phyloP scores from a whole-genome alignment of 306 rosid species.

The Begonia loranthoides region DNA sequence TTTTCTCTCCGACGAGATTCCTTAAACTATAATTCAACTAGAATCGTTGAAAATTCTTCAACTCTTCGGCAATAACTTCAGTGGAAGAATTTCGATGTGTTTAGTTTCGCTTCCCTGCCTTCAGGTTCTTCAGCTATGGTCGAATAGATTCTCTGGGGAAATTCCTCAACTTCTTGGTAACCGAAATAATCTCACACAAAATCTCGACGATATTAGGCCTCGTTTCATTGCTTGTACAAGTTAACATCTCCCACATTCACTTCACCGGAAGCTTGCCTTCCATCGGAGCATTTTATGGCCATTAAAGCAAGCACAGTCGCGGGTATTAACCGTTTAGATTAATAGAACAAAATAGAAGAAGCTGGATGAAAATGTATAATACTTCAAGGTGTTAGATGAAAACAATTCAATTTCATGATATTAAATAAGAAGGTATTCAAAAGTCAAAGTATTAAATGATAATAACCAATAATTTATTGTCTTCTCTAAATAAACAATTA shows the following conservation, averaged over 20 bases:
- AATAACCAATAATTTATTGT: too few relatives aligned
- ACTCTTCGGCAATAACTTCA: constrained; percentile 63
- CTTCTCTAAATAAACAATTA: too few relatives aligned
- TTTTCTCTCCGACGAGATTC: constrained; percentile 54
- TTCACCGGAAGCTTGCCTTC: constrained; percentile 58
- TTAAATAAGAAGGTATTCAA: too few relatives aligned
- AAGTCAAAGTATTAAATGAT: too few relatives aligned
- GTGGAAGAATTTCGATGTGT: constrained; percentile 44
- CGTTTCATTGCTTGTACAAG: constrained; percentile 51
- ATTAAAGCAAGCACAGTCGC: constrained; percentile 55
- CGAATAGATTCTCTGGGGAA: constrained; percentile 58
- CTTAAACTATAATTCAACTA: constrained; percentile 37
- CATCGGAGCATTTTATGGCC: constrained; percentile 57
- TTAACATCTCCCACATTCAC: constrained; percentile 64
- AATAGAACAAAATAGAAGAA: too few relatives aligned
- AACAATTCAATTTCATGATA: too few relatives aligned
- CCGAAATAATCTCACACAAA: constrained; percentile 56
- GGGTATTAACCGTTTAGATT: constrained; percentile 63
- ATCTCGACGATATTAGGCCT: constrained; percentile 47
- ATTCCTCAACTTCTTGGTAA: constrained; percentile 63
- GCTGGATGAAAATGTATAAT: too few relatives aligned
- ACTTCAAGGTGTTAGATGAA: too few relatives aligned
- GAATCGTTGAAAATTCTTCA: constrained; percentile 66
- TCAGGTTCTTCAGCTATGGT: constrained; percentile 88
- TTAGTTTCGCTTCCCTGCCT: constrained; percentile 51